These are phyloP conservation scores for Kwoniella dejecticola DNA, from an alignment of 768 basidiomycete genomes.

Conservation along the genomic window DNA sequence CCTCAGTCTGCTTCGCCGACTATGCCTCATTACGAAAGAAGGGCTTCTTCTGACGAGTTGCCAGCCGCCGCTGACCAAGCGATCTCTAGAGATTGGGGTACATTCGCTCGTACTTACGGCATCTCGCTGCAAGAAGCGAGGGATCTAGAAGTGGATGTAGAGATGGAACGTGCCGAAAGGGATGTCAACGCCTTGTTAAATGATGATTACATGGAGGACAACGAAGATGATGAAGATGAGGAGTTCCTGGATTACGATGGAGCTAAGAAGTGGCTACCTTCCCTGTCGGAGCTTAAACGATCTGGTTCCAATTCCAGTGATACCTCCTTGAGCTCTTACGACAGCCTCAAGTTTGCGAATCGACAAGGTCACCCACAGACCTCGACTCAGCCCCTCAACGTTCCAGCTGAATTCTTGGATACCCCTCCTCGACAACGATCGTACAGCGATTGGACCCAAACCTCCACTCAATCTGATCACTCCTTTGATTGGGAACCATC, in stretches of 20 bases:
- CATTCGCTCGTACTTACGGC: conserved; percentile 23
- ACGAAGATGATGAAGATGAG: conserved; percentile 37
- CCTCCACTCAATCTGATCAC: not conserved
- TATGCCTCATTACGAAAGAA: conserved; percentile 19
- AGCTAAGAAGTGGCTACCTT: conserved; percentile 37
- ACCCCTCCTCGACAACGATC: conserved; percentile 6
- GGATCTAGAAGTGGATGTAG: conserved; percentile 18
- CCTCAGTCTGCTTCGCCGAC: not conserved
- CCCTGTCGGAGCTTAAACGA: conserved; percentile 29
- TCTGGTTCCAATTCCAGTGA: conserved; percentile 30
- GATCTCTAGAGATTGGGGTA: conserved; percentile 32
- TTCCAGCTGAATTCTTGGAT: conserved; percentile 5
- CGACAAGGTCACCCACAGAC: not conserved
- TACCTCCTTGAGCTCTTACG: conserved; percentile 1
- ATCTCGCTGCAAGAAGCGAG: conserved; percentile 7
- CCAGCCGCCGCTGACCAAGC: conserved; percentile 40
- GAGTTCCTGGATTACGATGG: conserved; percentile 49
- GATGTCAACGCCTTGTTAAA: conserved; percentile 21
- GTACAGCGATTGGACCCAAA: conserved; percentile 12
- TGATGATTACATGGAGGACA: conserved; percentile 21
- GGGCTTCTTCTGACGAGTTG: conserved; percentile 7
- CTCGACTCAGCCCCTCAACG: conserved; percentile 6
- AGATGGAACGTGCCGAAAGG: conserved; percentile 23
- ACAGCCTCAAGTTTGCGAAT: not conserved
- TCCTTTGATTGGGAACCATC: conserved; percentile 7